Conservation (phyloP, 768 basidiomycete genomes). For the Clitopilus passeckerianus region DNA sequence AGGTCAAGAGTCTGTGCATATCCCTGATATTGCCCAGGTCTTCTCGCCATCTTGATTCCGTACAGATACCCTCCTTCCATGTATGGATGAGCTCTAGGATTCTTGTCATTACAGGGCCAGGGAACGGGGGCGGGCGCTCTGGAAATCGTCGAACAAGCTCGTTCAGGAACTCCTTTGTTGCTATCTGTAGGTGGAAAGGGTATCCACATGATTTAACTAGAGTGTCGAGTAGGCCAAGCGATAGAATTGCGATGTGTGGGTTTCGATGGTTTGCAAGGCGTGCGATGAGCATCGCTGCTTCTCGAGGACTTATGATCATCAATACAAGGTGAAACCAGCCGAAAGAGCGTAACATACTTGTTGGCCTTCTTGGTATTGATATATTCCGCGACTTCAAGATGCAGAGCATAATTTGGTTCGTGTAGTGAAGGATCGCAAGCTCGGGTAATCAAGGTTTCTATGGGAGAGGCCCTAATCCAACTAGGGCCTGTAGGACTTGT, state of each 20-base stretch:
- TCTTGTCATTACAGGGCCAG: conserved; percentile 90
- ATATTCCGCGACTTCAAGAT: conserved; percentile 91
- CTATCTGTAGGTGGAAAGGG: conserved; percentile 93
- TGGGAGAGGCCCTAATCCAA: conserved; percentile 54
- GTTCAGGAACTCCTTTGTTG: conserved; percentile 97
- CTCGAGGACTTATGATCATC: conserved; percentile 61
- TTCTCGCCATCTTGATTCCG: conserved; percentile 88
- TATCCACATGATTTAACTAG: conserved; percentile 96
- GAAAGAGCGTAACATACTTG: conserved; percentile 50
- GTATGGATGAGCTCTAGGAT: conserved; percentile 88
- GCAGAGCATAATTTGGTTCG: conserved; percentile 88
- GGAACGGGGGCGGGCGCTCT: conserved; percentile 93
- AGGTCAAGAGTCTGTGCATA: conserved; percentile 91
- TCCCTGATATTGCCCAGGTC: conserved; percentile 96
- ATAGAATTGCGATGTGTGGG: conserved; percentile 84
- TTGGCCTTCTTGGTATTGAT: conserved; percentile 97
- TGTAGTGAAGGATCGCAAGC: conserved; percentile 83
- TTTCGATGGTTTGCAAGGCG: conserved; percentile 89
- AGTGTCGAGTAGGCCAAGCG: conserved; percentile 82
- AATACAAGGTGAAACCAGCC: conserved; percentile 1
- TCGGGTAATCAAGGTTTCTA: conserved; percentile 70
- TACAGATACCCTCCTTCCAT: conserved; percentile 94
- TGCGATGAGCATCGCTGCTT: conserved; percentile 83
- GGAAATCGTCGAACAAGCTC: conserved; percentile 97
- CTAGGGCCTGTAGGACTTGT: conserved; percentile 41